Evolutionary conservation across 495 filamentous ascomycete species (phyloP).

Genomic region (Hypoxylon fuscum): DNA sequence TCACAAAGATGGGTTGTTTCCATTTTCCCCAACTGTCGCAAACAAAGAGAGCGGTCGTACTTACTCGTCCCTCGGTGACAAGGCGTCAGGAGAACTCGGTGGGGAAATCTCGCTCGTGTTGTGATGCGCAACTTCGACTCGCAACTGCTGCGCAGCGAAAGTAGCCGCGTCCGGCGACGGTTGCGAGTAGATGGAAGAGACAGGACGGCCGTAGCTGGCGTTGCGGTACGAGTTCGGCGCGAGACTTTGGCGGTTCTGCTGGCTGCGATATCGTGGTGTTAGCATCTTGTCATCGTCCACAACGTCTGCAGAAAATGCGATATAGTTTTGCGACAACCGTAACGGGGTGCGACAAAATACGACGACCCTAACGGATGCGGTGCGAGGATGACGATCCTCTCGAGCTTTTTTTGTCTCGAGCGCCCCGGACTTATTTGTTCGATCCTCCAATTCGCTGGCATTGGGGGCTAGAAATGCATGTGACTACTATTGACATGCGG

Average conservation of each 20-base stretch:
- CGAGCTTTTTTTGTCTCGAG: conserved; percentile 13
- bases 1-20: conserved; percentile 3
- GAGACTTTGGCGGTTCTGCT: conserved; percentile 31
- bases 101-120: conserved; percentile 55
- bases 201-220: conserved; percentile 45
- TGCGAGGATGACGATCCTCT: conserved; percentile 32
- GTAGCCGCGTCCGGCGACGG: conserved; percentile 36
- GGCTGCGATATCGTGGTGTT: conserved; percentile 35
- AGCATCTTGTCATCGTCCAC: conserved; percentile 33
- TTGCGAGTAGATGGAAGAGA: conserved; percentile 54
- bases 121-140: conserved; percentile 48
- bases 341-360: too few relatives aligned
- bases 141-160: conserved; percentile 42
- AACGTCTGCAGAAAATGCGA: conserved; percentile 11
- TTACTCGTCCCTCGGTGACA: conserved; percentile 44
- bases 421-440: conserved; percentile 13
- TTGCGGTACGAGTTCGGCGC: conserved; percentile 46
- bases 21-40: conserved; percentile 6
- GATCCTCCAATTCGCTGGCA: conserved; percentile 18
- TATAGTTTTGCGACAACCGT: too few relatives aligned
- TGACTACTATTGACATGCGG: conserved; percentile 27
- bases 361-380: too few relatives aligned
- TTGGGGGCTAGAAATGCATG: conserved; percentile 25
- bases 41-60: conserved; percentile 30
- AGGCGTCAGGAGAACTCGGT: conserved; percentile 58